Conservation (phyloP, 192 early-diverging fungal species). For the Linnemannia zychae region DNA sequence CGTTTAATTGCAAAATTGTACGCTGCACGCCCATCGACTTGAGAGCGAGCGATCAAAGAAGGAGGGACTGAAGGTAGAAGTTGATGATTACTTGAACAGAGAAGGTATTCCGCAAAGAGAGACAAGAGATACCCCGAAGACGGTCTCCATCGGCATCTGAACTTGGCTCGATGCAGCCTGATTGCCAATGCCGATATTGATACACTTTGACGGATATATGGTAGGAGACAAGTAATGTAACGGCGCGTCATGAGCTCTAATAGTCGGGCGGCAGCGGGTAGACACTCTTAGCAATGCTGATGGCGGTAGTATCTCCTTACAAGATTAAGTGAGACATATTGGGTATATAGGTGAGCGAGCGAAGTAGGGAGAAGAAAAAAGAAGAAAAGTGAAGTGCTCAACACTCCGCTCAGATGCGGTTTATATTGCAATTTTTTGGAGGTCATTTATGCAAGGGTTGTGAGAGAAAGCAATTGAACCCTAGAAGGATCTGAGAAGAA, state of each 20-base stretch:
- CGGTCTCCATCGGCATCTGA: neutral
- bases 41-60: neutral
- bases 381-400: neutral
- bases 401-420: neutral
- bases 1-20: neutral
- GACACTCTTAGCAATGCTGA: no score
- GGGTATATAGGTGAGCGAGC: neutral
- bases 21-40: conserved; percentile 6
- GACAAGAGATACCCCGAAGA: neutral
- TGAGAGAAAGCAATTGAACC: conserved; percentile 7
- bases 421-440: neutral
- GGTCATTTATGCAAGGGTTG: neutral
- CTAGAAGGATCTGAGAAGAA: neutral
- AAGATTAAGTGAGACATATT: neutral
- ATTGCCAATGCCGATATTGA: no score
- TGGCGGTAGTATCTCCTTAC: no score
- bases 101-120: neutral
- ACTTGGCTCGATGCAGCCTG: neutral
- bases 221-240: no score
- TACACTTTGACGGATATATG: no score
- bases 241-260: no score
- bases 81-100: neutral
- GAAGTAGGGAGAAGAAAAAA: neutral
- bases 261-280: no score
- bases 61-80: neutral